Percentiles rank a stretch among this genome's conserved stretches.
phyloP scores from a whole-genome alignment of 441 rosid genomes.

The Brassica balearica region DNA sequence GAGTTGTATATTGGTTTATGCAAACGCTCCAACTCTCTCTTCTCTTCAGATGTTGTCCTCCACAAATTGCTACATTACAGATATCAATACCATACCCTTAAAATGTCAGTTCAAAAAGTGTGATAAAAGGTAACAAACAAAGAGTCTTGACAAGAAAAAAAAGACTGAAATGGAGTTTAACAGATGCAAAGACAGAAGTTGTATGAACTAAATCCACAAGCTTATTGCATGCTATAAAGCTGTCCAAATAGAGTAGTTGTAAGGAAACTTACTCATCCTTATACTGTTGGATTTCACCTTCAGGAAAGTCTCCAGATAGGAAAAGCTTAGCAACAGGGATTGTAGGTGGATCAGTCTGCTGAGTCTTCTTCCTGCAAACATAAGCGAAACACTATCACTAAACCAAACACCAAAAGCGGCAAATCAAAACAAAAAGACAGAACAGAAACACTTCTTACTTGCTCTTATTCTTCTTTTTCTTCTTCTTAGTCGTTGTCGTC shows the following conservation, averaged over 20 bases:
- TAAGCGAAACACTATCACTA: background rate
- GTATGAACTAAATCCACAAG: background rate
- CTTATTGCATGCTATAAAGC: background rate
- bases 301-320: constrained; percentile 91
- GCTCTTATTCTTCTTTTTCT: constrained; percentile 85
- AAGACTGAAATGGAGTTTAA: background rate
- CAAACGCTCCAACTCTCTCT: too few relatives aligned
- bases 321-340: constrained; percentile 78
- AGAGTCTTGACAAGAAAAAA: background rate
- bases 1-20: too few relatives aligned
- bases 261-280: constrained; percentile 81
- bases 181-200: background rate
- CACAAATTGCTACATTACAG: too few relatives aligned
- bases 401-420: constrained; percentile 21
- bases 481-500: constrained; percentile 81
- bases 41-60: too few relatives aligned
- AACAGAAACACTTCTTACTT: constrained; percentile 61
- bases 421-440: background rate
- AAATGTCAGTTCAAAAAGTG: background rate
- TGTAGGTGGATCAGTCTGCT: constrained; percentile 90
- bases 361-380: constrained; percentile 67
- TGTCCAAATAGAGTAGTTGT: background rate
- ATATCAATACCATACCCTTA: background rate
- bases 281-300: constrained; percentile 96
- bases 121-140: background rate